phyloP scores from a whole-genome alignment of 139 green algal species.

The Coccomyxa sp. region DNA sequence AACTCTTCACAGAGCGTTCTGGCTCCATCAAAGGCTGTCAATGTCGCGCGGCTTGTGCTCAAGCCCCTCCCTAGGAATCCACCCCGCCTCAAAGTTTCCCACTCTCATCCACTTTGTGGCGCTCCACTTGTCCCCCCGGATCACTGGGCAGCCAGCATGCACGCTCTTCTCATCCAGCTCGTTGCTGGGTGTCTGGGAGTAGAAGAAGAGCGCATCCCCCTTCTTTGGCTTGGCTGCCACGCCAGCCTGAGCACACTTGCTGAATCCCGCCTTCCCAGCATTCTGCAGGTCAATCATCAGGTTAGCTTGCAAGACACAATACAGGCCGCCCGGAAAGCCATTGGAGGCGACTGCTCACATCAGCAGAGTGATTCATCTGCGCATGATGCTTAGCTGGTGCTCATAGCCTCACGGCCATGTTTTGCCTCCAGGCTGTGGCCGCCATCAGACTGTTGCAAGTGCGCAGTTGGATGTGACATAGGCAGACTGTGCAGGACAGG shows the following conservation, averaged over 20 bases:
- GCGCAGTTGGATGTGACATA: not conserved
- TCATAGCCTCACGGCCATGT: too few relatives aligned
- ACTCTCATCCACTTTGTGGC: constrained; percentile 21
- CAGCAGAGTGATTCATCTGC: not conserved
- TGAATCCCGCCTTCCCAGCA: not conserved
- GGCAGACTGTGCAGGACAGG: not conserved
- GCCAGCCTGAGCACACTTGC: constrained; percentile 10
- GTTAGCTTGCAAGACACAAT: too few relatives aligned
- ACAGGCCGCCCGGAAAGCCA: too few relatives aligned
- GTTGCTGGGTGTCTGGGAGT: constrained; percentile 24
- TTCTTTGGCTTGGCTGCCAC: constrained; percentile 39
- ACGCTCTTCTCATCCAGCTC: not conserved
- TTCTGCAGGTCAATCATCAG: not conserved
- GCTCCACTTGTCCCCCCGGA: constrained; percentile 21
- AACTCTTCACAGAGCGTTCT: too few relatives aligned
- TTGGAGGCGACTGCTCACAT: not conserved
- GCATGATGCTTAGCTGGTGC: too few relatives aligned
- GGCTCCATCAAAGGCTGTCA: too few relatives aligned
- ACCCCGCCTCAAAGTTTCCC: not conserved
- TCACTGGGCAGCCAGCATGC: constrained; percentile 28
- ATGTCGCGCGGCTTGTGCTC: too few relatives aligned
- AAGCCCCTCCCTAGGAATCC: not conserved
- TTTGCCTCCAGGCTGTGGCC: too few relatives aligned
- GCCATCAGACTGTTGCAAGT: not conserved
- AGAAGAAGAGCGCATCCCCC: constrained; percentile 57